Evolutionary conservation across 352 stramenopile species (phyloP).

Genomic region (Phytophthora cryptogea): DNA sequence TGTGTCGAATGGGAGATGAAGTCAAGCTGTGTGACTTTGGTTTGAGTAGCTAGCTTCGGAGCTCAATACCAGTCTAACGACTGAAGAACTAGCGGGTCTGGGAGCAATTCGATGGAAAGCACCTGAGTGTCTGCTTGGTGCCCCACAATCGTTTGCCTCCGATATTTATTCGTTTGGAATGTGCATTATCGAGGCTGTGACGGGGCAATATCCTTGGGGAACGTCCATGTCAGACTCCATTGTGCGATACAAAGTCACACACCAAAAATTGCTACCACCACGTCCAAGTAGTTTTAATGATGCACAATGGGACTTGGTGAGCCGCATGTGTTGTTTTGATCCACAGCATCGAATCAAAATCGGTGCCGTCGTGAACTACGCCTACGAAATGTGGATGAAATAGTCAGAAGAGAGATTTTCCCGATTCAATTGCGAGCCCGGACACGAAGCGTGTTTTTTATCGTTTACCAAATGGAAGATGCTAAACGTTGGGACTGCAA

Average conservation of each 20-base stretch:
- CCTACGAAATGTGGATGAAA: no score
- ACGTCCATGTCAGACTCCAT: background rate
- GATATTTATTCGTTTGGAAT: slow-evolving; percentile 7
- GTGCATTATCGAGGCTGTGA: slow-evolving; percentile 4
- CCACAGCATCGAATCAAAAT: background rate
- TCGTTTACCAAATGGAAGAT: background rate
- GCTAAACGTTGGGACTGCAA: background rate
- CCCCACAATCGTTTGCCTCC: background rate
- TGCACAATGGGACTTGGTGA: background rate
- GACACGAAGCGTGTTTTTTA: no score
- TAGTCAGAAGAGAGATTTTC: no score
- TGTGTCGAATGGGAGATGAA: no score
- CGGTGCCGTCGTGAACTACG: background rate
- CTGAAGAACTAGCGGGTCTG: no score
- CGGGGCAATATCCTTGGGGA: background rate
- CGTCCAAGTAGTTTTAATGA: background rate
- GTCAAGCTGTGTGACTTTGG: no score
- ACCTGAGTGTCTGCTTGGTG: background rate
- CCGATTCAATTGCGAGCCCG: no score
- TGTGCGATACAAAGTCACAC: background rate
- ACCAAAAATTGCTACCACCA: background rate
- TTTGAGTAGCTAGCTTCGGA: no score
- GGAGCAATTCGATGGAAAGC: no score
- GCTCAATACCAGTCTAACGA: no score
- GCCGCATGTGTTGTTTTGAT: slow-evolving; percentile 2